Conservation (phyloP, 768 basidiomycete species). For the Pulveroboletus frians region DNA sequence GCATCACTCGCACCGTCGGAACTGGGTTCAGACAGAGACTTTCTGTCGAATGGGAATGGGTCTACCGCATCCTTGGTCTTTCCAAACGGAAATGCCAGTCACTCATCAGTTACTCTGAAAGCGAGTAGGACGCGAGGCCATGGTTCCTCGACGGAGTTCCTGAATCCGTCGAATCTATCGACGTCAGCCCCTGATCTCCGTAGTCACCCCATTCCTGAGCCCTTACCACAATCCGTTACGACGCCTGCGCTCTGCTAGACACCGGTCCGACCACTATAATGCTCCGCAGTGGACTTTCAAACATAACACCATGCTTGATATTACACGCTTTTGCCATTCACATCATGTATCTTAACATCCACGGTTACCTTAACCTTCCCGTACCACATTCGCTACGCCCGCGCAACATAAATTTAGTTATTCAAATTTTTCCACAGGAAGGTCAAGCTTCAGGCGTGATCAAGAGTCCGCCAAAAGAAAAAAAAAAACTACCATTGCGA, state of each 20-base stretch:
- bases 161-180: slow-evolving; percentile 16
- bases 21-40: slow-evolving; percentile 16
- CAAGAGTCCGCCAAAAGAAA: slow-evolving; percentile 2
- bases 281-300: slow-evolving; percentile 19
- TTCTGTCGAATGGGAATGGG: slow-evolving; percentile 11
- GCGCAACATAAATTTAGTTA: not conserved
- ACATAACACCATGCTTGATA: slow-evolving; percentile 22
- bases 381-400: not conserved
- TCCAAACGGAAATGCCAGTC: slow-evolving; percentile 22
- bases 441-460: slow-evolving; percentile 4
- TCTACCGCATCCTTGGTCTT: slow-evolving; percentile 9
- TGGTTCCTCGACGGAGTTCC: slow-evolving; percentile 2
- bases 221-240: slow-evolving; percentile 9
- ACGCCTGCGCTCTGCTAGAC: slow-evolving; percentile 9
- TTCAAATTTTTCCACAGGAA: not conserved
- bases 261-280: slow-evolving; percentile 10
- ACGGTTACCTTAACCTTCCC: not conserved
- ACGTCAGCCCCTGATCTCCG: slow-evolving; percentile 26
- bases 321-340: slow-evolving; percentile 18
- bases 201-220: slow-evolving; percentile 6
- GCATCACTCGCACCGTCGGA: slow-evolving; percentile 32
- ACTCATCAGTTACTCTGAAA: slow-evolving; percentile 20
- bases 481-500: slow-evolving; percentile 6
- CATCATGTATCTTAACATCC: slow-evolving; percentile 21
- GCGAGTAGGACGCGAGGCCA: slow-evolving; percentile 13